Percentiles rank a stretch among this genome's conserved stretches.
phyloP scores from a whole-genome alignment of 805 yeast species.

The Zygosaccharomyces rouxii region DNA sequence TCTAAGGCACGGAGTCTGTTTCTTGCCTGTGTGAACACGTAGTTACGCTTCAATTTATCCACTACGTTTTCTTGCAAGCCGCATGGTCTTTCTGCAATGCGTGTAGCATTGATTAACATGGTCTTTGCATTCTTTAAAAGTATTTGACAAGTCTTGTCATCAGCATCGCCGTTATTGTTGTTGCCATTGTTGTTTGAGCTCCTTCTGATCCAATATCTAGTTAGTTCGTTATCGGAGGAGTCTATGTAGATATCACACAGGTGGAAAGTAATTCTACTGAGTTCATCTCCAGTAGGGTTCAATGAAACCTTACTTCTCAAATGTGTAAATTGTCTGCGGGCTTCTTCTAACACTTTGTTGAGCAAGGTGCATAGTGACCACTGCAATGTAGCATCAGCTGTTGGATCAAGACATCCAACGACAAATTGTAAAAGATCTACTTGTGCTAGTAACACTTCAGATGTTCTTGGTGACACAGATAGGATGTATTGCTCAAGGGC shows the following conservation, averaged over 20 bases:
- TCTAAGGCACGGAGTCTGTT: conserved; percentile 18
- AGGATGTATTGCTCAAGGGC: conserved; percentile 11
- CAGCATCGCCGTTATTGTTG: neutral
- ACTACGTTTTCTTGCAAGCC: conserved; percentile 31
- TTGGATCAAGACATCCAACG: conserved; percentile 11
- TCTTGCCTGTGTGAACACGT: conserved; percentile 25
- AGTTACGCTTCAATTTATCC: conserved; percentile 31
- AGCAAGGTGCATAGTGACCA: conserved; percentile 25
- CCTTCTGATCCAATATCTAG: conserved; percentile 20
- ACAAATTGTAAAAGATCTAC: conserved; percentile 21
- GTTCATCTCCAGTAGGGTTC: conserved; percentile 15
- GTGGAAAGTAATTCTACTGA: conserved; percentile 27
- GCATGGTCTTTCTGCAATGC: conserved; percentile 28
- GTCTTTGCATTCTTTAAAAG: conserved; percentile 27
- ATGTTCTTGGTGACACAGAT: neutral
- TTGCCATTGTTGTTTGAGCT: neutral
- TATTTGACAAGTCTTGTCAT: conserved; percentile 13
- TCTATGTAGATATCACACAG: conserved; percentile 24
- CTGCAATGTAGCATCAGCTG: neutral
- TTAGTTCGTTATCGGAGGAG: conserved; percentile 27
- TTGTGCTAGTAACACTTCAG: conserved; percentile 16
- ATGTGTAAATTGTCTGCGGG: conserved; percentile 15
- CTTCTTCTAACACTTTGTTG: conserved; percentile 16
- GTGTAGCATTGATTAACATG: conserved; percentile 22
- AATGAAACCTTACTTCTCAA: conserved; percentile 13